Percentiles rank a stretch among this genome's conserved stretches.
Evolutionary conservation across 306 rosid genomes (phyloP).

Genomic region (Rosa chinensis): DNA sequence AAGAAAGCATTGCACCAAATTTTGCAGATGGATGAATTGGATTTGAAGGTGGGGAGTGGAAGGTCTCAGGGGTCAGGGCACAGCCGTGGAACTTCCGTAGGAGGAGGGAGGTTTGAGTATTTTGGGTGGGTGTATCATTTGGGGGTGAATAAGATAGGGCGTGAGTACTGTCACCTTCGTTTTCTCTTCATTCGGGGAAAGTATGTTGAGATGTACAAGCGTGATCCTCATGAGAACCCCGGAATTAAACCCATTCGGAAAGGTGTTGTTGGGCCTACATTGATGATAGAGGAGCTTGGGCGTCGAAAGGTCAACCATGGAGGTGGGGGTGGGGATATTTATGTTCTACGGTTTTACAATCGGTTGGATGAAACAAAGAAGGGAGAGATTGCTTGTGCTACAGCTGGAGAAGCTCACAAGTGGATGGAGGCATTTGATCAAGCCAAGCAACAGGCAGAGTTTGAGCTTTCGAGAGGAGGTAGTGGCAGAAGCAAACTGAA

Average conservation of each 20-base stretch:
- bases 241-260: constrained; percentile 81
- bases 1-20: neutral
- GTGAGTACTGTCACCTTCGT: constrained; percentile 65
- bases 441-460: constrained; percentile 84
- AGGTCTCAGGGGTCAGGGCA: constrained; percentile 27
- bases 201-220: constrained; percentile 71
- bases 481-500: constrained; percentile 56
- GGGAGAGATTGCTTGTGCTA: constrained; percentile 91
- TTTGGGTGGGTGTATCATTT: constrained; percentile 92
- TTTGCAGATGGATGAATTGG: constrained; percentile 19
- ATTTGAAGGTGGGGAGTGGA: constrained; percentile 32
- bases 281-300: constrained; percentile 73
- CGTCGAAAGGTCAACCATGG: constrained; percentile 51
- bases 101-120: constrained; percentile 51
- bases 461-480: constrained; percentile 48
- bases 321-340: constrained; percentile 65
- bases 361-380: constrained; percentile 75
- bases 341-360: constrained; percentile 68
- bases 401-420: constrained; percentile 64
- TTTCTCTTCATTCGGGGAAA: constrained; percentile 71
- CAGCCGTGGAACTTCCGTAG: constrained; percentile 1
- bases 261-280: constrained; percentile 77
- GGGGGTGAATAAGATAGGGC: constrained; percentile 75
- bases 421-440: constrained; percentile 96
- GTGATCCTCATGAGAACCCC: constrained; percentile 72